These are phyloP conservation scores for Colletotrichum sp. DNA, from an alignment of 2,329 filamentous ascomycete genomes.

Conservation along the genomic window DNA sequence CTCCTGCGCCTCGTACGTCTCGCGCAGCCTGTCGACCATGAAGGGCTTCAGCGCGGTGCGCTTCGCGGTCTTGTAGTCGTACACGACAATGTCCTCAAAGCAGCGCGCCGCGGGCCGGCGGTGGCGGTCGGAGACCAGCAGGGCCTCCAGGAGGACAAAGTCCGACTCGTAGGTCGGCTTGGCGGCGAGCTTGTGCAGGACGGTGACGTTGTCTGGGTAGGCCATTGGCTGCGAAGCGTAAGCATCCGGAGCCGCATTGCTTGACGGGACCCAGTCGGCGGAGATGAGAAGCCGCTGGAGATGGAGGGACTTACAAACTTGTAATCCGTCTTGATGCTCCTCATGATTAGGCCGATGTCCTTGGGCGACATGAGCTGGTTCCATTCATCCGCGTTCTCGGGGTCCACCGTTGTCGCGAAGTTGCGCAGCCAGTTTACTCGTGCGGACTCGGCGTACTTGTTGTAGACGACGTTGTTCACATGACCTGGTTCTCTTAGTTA, in stretches of 20 bases:
- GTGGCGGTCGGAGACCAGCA: constrained; percentile 78
- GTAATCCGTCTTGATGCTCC: constrained; percentile 81
- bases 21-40: constrained; percentile 41
- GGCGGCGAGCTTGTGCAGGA: constrained; percentile 77
- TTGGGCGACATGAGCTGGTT: constrained; percentile 69
- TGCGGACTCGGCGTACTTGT: constrained; percentile 81
- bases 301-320: constrained; percentile 72
- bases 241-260: neutral
- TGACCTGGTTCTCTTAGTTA: constrained; percentile 49
- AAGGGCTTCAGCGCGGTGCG: constrained; percentile 45
- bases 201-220: constrained; percentile 81
- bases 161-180: constrained; percentile 47
- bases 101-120: constrained; percentile 76
- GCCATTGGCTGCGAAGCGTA: constrained; percentile 70
- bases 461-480: constrained; percentile 87
- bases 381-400: constrained; percentile 69
- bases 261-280: neutral
- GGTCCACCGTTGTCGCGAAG: constrained; percentile 68
- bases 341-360: constrained; percentile 76
- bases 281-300: neutral
- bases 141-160: constrained; percentile 63
- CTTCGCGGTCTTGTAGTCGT: constrained; percentile 58
- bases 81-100: constrained; percentile 79
- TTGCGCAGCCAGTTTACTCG: constrained; percentile 80
- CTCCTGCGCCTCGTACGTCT: constrained; percentile 40